Evolutionary conservation across 768 basidiomycete genomes (phyloP), one percentile per base, ranked within the genome.

Genomic region (Coprinellus micaceus): DNA sequence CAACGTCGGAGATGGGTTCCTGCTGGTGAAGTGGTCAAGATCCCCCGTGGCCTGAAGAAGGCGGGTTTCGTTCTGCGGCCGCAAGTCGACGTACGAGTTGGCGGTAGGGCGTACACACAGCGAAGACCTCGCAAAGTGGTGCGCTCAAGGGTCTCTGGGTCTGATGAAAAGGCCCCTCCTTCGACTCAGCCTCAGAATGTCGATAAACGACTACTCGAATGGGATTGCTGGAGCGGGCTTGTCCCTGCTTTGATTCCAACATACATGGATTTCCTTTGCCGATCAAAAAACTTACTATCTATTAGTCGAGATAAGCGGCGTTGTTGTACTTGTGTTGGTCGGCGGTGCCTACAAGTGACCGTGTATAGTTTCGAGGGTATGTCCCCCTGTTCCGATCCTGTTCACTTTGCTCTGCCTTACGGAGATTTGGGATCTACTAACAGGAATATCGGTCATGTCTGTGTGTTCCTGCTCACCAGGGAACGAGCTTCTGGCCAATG

Each of bases 401-500:
- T 13, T 28, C 2, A 2, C 2, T 22, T 24, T 28, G 46, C 22
- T 28, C 1, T 25, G 22, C 3, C 6, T 25, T 2, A 47, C 28
- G 22, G 15, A 11, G 12, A 3, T 2, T 15, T 26, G 19, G 43
- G 22, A 1, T 17, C 22, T 22, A 21, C 11, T n/a, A 1, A n/a
- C n/a, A n/a, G n/a, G n/a, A 33, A 13, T 33, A 33, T 33, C 33
- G 33, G 33, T 13, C 1, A 33, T 50, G 1, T 28, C 28, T 33
- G 13, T 50, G 6, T 50, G 48, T 33, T 12, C 48, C 1, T 50
- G 48, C 29, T 4, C 4, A 21, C 48, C 48, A 2, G n/a, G 6
- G 15, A n/a, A 30, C 15, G 19, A 9, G 24, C 66, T 71, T 5
- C 48, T 73, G 4, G 25, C 51, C 39, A 26, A 17, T 2, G 67